These are phyloP conservation scores for Atractiella rhizophila DNA, from an alignment of 768 basidiomycete species.

Conservation along the genomic window DNA sequence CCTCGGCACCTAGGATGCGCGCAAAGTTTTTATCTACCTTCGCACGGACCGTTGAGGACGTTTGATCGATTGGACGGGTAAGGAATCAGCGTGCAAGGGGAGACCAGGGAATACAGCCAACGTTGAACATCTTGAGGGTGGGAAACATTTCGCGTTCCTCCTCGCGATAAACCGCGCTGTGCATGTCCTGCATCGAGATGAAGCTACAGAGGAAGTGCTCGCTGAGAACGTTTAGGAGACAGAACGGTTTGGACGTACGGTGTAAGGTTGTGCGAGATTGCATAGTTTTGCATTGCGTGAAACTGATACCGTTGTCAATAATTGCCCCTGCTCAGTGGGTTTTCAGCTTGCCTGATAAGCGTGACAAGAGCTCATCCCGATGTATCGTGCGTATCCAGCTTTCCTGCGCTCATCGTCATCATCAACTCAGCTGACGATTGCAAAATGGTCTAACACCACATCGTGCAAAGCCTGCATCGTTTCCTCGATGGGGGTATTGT, in stretches of 20 bases:
- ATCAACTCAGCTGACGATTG: too few relatives aligned
- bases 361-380: constrained; percentile 23
- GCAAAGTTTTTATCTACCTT: too few relatives aligned
- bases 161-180: constrained; percentile 11
- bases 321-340: too few relatives aligned
- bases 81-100: too few relatives aligned
- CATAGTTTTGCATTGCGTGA: constrained; percentile 6
- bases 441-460: too few relatives aligned
- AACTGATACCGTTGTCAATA: too few relatives aligned
- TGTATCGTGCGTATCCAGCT: constrained; percentile 21
- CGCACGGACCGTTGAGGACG: too few relatives aligned
- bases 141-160: constrained; percentile 14
- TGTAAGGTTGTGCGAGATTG: background rate
- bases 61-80: too few relatives aligned
- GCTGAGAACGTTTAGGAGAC: background rate
- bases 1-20: too few relatives aligned
- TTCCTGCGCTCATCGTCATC: too few relatives aligned
- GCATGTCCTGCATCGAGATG: constrained; percentile 11
- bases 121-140: constrained; percentile 18
- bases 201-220: background rate
- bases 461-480: constrained; percentile 25
- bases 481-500: too few relatives aligned
- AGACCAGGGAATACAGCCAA: constrained; percentile 36
- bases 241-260: background rate
- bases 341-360: too few relatives aligned